Base-by-base conservation (phyloP, 176 grass and related monocot species). In the Triticum urartu region DNA sequence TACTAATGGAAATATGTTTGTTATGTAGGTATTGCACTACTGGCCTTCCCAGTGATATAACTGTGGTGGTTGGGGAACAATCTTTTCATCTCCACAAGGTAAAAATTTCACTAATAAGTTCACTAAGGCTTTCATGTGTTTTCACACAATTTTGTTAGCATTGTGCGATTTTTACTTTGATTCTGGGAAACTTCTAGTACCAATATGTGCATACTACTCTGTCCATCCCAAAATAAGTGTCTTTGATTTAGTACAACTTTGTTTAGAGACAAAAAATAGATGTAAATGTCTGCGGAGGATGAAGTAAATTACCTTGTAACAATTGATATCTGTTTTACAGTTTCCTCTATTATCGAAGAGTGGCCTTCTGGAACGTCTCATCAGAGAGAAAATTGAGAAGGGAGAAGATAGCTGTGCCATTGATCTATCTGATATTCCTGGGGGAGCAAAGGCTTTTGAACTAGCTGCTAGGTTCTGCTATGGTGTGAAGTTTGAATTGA, bases 81-180 rank as follows among this genome's bases (percentile, higher is more conserved):
- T 83, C 86, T 48, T 98, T 98, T 77, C 88, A 90, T 95, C 95
- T 98, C 77, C 95, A 98, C 88, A 98, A 95, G 95, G 95, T 95
- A 86, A 88, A 42, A 36, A 64, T 84, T 72, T 81, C 35, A 77
- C 56, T 43, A 76, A 52, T 34, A 61, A 12, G 32, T 75, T 89
- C 80, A 45, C 18, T 17, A n/a, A 78, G 54, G 15, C 30, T 10
- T 75, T 64, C n/a, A 5, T 47, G 50, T 88, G 38, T 45, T 88
- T 88, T 40, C 0, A 6, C 1, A 30, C 20, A n/a, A 34, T 75
- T 79, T 28, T 22, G 6, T 78, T 77, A 47, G 72, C 35, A 81
- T 82, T 22, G 7, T 39, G 11, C 18, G 70, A 80, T 20, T 81
- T 78, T 34, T 85, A 50, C 11, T 81, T 79, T 81, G 64, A 88